Evolutionary conservation across 345 rosid genomes (phyloP), one percentile per base, ranked within the genome.

Genomic region (Eutrema japonicum): DNA sequence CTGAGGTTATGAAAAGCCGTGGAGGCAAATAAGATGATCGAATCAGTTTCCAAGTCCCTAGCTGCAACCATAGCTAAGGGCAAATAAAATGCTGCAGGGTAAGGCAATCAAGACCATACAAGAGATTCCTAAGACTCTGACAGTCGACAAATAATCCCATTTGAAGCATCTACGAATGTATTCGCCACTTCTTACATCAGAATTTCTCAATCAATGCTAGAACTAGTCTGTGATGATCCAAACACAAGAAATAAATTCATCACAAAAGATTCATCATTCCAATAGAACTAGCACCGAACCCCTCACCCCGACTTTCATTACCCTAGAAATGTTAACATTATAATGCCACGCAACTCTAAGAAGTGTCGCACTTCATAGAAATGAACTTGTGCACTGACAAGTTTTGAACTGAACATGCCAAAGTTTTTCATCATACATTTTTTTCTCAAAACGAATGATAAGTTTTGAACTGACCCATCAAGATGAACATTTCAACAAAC

Each of bases 101-200:
- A 59, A 48, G 35, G 9, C 69, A 62, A 71, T 43, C 26, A 29
- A 56, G 50, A 72, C 41, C 40, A 56, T 32, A 64, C 50, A 62
- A 61, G 50, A 45, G 68, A 10, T 6, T 67, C 27, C 48, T 37
- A 12, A 22, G 50, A 50, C 22, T 46, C 22, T 13, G 6, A 60
- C 36, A 61, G 12, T 8, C 11, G 10, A 62, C 4, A 67, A 33
- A 33, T 6, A 35, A 4, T n/a, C 10, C 43, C 46, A 48, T 48
- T 22, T 65, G 11, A 48, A 6, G 57, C 70, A 22, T 48, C 2
- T 43, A 61, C 10, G 6, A 18, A 38, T n/a, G 9, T 13, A 55
- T 55, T 6, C 22, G 16, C 30, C 9, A 59, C 35, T 29, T 45
- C 13, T 35, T 35, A 18, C 26, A 47, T 43, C 52, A 43, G 43